These are phyloP conservation scores for Acacia acuminata DNA, from an alignment of 306 rosid species.

Conservation along the genomic window DNA sequence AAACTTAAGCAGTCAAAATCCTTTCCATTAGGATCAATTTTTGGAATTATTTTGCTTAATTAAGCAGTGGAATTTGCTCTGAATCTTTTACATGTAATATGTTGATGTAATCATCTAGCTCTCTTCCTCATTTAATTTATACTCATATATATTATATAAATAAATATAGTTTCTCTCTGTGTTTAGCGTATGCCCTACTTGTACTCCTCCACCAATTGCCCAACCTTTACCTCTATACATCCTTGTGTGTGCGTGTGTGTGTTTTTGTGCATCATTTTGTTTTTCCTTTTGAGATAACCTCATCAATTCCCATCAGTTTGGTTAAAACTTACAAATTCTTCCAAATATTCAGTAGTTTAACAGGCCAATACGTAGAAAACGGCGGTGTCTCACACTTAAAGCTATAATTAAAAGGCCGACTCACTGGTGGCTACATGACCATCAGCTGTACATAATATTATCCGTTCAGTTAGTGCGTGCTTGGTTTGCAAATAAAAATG, in stretches of 20 bases:
- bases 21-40: no score
- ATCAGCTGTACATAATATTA: background rate
- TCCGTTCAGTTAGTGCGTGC: background rate
- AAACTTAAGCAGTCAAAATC: background rate
- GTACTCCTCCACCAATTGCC: conserved; percentile 28
- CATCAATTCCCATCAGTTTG: background rate
- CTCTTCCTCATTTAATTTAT: background rate
- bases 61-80: background rate
- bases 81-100: background rate
- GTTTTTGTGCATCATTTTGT: background rate
- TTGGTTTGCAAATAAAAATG: background rate
- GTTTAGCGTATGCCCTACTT: conserved; percentile 35
- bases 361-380: background rate
- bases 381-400: background rate
- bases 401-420: no score
- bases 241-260: background rate
- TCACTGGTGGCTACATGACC: background rate
- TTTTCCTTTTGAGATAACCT: background rate
- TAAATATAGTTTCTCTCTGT: background rate
- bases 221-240: conserved; percentile 42
- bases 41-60: background rate
- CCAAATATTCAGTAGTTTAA: background rate
- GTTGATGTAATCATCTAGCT: background rate
- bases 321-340: no score
- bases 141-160: no score